A percentile compares a stretch with the other conserved stretches of the same genome.
Evolutionary conservation across 768 basidiomycete species (phyloP).

Genomic region (Lentinus brumalis): DNA sequence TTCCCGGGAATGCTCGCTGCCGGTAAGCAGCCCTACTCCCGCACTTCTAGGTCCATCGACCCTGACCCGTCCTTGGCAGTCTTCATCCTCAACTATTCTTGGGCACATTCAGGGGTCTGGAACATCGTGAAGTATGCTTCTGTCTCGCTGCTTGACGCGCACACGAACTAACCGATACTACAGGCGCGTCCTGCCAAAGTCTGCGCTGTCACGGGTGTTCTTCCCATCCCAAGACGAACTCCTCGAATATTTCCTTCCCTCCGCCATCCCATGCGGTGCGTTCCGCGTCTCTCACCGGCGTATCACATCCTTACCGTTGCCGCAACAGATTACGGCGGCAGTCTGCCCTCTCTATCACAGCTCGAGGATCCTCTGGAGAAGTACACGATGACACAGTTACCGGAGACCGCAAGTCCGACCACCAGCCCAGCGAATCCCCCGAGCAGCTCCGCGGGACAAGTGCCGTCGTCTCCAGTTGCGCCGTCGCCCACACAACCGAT

Average conservation of each 20-base stretch:
- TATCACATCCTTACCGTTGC: constrained; percentile 23
- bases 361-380: constrained; percentile 51
- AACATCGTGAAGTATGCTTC: constrained; percentile 58
- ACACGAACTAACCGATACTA: constrained; percentile 11
- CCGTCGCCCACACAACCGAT: constrained; percentile 25
- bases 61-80: constrained; percentile 40
- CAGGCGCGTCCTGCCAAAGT: constrained; percentile 64
- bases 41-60: neutral
- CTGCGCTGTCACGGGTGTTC: constrained; percentile 62
- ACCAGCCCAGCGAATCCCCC: neutral
- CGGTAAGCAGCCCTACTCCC: constrained; percentile 41
- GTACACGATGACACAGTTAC: constrained; percentile 3
- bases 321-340: constrained; percentile 67
- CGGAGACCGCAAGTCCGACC: neutral
- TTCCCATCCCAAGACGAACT: constrained; percentile 63
- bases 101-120: constrained; percentile 73
- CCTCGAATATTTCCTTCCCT: constrained; percentile 52
- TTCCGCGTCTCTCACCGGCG: constrained; percentile 12
- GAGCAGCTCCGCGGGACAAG: constrained; percentile 2
- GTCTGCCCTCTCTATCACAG: constrained; percentile 50
- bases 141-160: neutral
- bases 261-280: constrained; percentile 61
- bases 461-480: constrained; percentile 17
- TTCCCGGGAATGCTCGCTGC: constrained; percentile 80
- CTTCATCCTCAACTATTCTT: constrained; percentile 73